These are phyloP conservation scores for Saturnispora galanensis DNA, from an alignment of 805 yeast genomes.

Conservation along the genomic window DNA sequence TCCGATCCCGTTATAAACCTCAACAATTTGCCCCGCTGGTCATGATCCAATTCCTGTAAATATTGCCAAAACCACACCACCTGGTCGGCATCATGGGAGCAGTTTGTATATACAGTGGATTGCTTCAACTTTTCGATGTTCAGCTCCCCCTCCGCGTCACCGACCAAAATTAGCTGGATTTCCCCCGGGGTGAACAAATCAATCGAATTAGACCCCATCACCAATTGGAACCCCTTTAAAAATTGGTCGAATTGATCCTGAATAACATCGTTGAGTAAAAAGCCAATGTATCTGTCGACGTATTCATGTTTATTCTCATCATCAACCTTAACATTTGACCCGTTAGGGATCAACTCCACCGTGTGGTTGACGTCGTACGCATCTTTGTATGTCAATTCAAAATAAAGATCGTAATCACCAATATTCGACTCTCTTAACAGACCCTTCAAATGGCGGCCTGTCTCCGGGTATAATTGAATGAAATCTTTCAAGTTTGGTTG, in stretches of 20 bases:
- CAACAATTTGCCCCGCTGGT: slow-evolving; percentile 52
- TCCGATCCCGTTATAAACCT: slow-evolving; percentile 85
- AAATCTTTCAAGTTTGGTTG: slow-evolving; percentile 56
- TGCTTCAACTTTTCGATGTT: slow-evolving; percentile 61
- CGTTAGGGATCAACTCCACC: slow-evolving; percentile 48
- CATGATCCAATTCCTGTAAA: slow-evolving; percentile 35
- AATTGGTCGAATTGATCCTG: slow-evolving; percentile 47
- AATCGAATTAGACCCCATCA: slow-evolving; percentile 74
- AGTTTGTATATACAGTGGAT: slow-evolving; percentile 67
- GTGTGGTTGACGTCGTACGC: slow-evolving; percentile 34
- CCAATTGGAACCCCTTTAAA: slow-evolving; percentile 60
- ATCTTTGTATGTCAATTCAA: slow-evolving; percentile 53
- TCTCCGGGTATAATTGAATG: slow-evolving; percentile 55
- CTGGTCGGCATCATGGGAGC: slow-evolving; percentile 32
- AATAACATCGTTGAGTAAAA: slow-evolving; percentile 49
- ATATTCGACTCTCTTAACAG: slow-evolving; percentile 36
- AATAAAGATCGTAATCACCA: slow-evolving; percentile 43
- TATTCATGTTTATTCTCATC: slow-evolving; percentile 48
- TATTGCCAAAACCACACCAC: slow-evolving; percentile 86
- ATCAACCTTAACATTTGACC: slow-evolving; percentile 47
- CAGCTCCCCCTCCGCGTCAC: slow-evolving; percentile 46
- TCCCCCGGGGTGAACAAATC: slow-evolving; percentile 74
- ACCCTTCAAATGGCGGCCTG: slow-evolving; percentile 41
- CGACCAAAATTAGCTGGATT: slow-evolving; percentile 67
- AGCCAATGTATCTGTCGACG: slow-evolving; percentile 52